phyloP scores from a whole-genome alignment of 169 alveolate species.

The Plasmodium chabaudi region DNA sequence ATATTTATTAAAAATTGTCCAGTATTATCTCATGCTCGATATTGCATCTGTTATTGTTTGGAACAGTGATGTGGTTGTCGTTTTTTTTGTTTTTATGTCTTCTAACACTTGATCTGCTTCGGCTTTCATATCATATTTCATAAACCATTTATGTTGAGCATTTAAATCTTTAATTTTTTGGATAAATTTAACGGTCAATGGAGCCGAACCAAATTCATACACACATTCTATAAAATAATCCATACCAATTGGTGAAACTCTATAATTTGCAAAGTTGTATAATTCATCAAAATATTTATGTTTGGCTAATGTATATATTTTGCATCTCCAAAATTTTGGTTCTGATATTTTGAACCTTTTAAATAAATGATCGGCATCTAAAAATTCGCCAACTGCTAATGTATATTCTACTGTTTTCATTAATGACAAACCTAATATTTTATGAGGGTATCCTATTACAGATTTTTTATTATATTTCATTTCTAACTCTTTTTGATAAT shows the following conservation, averaged over 20 bases:
- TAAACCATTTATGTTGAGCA: conserved; percentile 53
- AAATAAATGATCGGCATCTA: conserved; percentile 77
- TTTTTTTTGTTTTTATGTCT: conserved; percentile 57
- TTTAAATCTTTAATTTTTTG: conserved; percentile 69
- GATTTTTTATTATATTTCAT: conserved; percentile 73
- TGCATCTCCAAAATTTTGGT: conserved; percentile 78
- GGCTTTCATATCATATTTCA: conserved; percentile 33
- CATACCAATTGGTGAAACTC: conserved; percentile 81
- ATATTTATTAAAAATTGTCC: neutral
- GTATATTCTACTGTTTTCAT: conserved; percentile 76
- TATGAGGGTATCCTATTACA: conserved; percentile 76
- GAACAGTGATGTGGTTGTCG: conserved; percentile 32
- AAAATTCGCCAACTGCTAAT: conserved; percentile 68
- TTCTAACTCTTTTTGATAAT: conserved; percentile 76
- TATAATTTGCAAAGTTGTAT: conserved; percentile 73
- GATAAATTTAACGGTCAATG: conserved; percentile 49
- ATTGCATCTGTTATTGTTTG: conserved; percentile 74
- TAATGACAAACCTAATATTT: conserved; percentile 76
- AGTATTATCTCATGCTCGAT: conserved; percentile 52
- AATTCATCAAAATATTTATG: conserved; percentile 78
- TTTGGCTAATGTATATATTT: conserved; percentile 77
- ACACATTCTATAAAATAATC: conserved; percentile 77
- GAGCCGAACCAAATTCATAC: conserved; percentile 43
- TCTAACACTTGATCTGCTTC: conserved; percentile 65
- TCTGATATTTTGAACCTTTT: conserved; percentile 78